Evolutionary conservation across 106 monocot species (phyloP).

Genomic region (Phalaenopsis aphrodite): DNA sequence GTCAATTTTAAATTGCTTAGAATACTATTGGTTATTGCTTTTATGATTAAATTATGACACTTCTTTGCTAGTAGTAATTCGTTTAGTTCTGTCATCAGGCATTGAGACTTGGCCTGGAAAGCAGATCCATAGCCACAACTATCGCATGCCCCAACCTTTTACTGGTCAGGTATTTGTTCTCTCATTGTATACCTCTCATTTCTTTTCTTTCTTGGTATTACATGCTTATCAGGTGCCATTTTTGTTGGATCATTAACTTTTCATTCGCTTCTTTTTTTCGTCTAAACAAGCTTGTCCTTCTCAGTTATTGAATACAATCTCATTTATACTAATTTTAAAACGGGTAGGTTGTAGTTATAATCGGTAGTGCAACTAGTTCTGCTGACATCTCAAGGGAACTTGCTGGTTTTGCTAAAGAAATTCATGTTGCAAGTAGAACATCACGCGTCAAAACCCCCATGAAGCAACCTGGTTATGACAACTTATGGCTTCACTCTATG

Average conservation of each 20-base stretch:
- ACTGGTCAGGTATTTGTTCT: constrained; percentile 22
- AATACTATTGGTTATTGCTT: not conserved
- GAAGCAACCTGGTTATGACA: constrained; percentile 61
- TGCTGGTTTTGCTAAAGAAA: constrained; percentile 65
- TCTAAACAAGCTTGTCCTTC: not conserved
- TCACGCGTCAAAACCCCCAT: constrained; percentile 15
- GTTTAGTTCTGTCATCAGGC: constrained; percentile 30
- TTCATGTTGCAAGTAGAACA: constrained; percentile 69
- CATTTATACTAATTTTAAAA: not conserved
- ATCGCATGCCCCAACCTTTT: constrained; percentile 79
- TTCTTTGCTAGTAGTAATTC: not conserved
- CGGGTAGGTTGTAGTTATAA: constrained; percentile 72
- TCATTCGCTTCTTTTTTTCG: too few species aligned
- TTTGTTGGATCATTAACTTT: too few species aligned
- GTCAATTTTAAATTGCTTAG: not conserved
- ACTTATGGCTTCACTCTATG: constrained; percentile 88
- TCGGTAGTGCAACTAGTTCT: constrained; percentile 84
- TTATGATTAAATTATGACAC: not conserved
- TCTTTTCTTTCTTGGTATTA: not conserved
- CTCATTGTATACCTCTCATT: not conserved
- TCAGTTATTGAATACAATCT: not conserved
- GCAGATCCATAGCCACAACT: constrained; percentile 93
- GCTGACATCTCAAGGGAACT: constrained; percentile 87
- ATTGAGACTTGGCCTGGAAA: constrained; percentile 80
- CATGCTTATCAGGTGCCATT: too few species aligned